Conservation (phyloP, 108 stramenopile species). For the Parmales sp. region DNA sequence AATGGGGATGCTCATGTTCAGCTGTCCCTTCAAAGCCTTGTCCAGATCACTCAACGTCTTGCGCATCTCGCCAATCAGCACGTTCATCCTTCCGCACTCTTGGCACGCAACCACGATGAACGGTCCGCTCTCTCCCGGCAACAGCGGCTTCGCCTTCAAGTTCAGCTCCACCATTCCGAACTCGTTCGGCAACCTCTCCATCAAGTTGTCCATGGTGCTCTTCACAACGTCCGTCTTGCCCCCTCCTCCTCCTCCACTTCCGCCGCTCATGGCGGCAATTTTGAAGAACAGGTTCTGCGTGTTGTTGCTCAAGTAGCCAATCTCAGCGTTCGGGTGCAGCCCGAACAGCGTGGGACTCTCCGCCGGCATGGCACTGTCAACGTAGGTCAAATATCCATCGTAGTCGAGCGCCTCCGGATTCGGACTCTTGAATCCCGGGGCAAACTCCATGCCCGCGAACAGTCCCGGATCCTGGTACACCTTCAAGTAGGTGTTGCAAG, state of each 20-base stretch:
- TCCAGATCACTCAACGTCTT: slow-evolving; percentile 54
- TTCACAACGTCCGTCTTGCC: slow-evolving; percentile 21
- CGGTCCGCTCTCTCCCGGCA: slow-evolving; percentile 43
- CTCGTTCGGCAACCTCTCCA: slow-evolving; percentile 48
- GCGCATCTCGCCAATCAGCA: slow-evolving; percentile 49
- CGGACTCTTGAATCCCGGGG: slow-evolving; percentile 58
- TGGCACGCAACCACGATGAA: slow-evolving; percentile 64
- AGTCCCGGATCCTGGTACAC: slow-evolving; percentile 21
- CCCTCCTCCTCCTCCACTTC: slow-evolving; percentile 22
- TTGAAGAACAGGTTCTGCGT: slow-evolving; percentile 42
- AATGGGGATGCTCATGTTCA: slow-evolving; percentile 63
- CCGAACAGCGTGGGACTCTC: slow-evolving; percentile 66
- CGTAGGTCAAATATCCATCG: slow-evolving; percentile 44
- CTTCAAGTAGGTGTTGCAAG: slow-evolving; percentile 56
- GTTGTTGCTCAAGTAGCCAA: slow-evolving; percentile 56
- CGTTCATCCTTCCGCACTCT: slow-evolving; percentile 68
- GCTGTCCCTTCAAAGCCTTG: slow-evolving; percentile 67
- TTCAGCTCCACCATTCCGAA: slow-evolving; percentile 52
- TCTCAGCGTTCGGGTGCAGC: slow-evolving; percentile 68
- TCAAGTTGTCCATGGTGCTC: slow-evolving; percentile 37
- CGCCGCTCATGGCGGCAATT: slow-evolving; percentile 46
- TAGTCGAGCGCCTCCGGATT: slow-evolving; percentile 36
- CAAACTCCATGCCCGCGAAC: slow-evolving; percentile 36
- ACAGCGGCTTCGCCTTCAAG: slow-evolving; percentile 42
- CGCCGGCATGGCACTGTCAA: slow-evolving; percentile 41